A percentile compares a stretch with the other conserved stretches of the same genome.
These are phyloP conservation scores for Mimosa bimucronata DNA, from an alignment of 306 rosid genomes.

Conservation along the genomic window DNA sequence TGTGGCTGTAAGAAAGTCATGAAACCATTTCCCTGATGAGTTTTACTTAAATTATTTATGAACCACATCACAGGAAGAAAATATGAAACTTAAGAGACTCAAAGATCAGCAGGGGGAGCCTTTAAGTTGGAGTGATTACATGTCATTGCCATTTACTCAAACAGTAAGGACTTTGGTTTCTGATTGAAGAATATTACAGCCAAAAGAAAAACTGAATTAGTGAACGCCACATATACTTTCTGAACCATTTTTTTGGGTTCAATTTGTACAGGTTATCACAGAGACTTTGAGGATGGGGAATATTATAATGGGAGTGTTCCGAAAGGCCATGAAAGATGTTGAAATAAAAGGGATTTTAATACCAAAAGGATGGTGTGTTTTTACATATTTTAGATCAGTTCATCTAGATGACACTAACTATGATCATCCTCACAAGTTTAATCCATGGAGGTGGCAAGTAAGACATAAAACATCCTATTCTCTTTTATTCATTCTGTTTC, in stretches of 20 bases:
- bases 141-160: conserved; percentile 88
- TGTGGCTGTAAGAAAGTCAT: neutral
- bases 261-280: conserved; percentile 68
- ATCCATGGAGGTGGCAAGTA: conserved; percentile 99
- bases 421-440: conserved; percentile 77
- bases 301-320: conserved; percentile 78
- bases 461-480: conserved; percentile 35
- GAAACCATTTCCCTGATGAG: conserved; percentile 17
- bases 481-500: neutral
- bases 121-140: conserved; percentile 79
- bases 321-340: conserved; percentile 88
- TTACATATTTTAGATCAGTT: conserved; percentile 82
- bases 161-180: conserved; percentile 50
- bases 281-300: conserved; percentile 90
- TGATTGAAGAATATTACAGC: neutral
- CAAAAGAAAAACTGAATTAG: neutral
- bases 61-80: conserved; percentile 72
- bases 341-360: conserved; percentile 81
- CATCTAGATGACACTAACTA: conserved; percentile 85
- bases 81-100: conserved; percentile 64
- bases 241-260: neutral
- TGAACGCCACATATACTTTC: neutral
- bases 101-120: conserved; percentile 74
- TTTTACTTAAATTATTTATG: conserved; percentile 22
- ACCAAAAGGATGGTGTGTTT: conserved; percentile 90